Conservation (phyloP, 768 basidiomycete species). For the Boletus edulis region DNA sequence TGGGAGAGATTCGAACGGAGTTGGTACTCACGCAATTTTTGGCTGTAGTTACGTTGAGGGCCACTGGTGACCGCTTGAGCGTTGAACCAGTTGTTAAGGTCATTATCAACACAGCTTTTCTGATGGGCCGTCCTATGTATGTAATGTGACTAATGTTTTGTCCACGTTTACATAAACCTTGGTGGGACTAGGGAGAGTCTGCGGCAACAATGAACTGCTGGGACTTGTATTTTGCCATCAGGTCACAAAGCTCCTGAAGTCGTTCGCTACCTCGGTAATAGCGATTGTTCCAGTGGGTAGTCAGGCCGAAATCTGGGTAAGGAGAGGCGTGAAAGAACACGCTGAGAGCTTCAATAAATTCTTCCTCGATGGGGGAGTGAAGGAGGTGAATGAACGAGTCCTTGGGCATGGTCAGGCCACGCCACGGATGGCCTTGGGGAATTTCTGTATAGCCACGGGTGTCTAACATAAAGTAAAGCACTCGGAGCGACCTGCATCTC, state of each 20-base stretch:
- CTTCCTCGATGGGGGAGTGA: background rate
- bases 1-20: background rate
- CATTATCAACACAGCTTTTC: no score
- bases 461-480: slow-evolving; percentile 3
- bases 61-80: no score
- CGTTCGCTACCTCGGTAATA: background rate
- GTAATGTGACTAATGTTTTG: no score
- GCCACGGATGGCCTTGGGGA: slow-evolving; percentile 10
- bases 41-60: no score
- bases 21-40: no score
- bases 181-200: no score
- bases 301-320: slow-evolving; percentile 1
- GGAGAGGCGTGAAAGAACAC: slow-evolving; percentile 12
- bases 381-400: background rate
- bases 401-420: background rate
- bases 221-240: background rate
- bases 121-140: no score
- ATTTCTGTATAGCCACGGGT: slow-evolving; percentile 7
- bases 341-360: slow-evolving; percentile 6
- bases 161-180: no score
- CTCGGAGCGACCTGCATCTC: slow-evolving; percentile 10
- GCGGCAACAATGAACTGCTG: no score
- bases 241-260: background rate
- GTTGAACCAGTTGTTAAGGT: no score
- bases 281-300: background rate